Evolutionary conservation across 1,284 basidiomycete genomes (phyloP), one percentile per base, ranked within the genome.

Genomic region (Coniophora puteana): DNA sequence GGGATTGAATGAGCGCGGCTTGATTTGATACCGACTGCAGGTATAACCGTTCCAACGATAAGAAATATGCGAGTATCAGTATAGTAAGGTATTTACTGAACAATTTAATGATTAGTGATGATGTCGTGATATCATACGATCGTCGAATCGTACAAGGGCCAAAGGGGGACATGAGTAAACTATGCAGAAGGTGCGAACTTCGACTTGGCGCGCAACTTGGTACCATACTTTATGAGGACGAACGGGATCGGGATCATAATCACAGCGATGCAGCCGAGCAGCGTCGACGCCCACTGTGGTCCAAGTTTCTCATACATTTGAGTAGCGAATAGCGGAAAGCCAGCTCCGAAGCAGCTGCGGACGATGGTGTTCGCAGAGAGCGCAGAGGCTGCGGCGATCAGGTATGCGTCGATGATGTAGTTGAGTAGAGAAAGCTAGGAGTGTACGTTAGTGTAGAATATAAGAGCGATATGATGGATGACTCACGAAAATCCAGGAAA

Each of bases 331-430:
- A 83, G 64, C 24, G 79, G 80, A 52, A 83, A 82, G 3, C 55
- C 69, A 13, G 78, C 77, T 20, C 80, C 80, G 43, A 76, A 76
- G 12, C 72, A 46, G 45, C 71, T 77, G 16, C 80, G 71, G 11
- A 72, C 57, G 24, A 83, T 71, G 1, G 75, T 78, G 42, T 58
- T 76, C 3, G 70, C 65, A 3, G 80, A 74, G 10, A 83, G 62
- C 1, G 80, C 80, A 20, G 75, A 77, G 1, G 81, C 80, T 8
- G 81, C 72, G 12, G 72, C 65, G 45, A 66, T 58, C 11, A 78
- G 58, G 50, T 82, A 80, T 2, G 73, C 68, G 55, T 83, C 80
- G 26, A 81, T 70, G 31, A 79, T 70, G 46, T 81, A 81, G 52
- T 78, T 80, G 47, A 78, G 55, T 29, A 76, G 52, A 18, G 65